phyloP scores from a whole-genome alignment of 306 rosid species.

The Spatholobus suberectus region DNA sequence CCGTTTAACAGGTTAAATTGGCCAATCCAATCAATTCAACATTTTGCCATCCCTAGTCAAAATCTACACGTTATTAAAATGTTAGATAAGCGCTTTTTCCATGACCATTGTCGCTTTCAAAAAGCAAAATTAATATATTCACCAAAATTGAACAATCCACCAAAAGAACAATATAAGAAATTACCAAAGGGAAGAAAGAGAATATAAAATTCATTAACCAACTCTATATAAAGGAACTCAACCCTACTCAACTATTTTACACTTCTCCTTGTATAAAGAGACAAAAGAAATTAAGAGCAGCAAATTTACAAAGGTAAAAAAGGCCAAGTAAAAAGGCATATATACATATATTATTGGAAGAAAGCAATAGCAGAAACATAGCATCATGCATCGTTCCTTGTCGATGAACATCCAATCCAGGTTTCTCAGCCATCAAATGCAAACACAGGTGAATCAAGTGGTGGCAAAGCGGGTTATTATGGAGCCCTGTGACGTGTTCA shows the following conservation, averaged over 20 bases:
- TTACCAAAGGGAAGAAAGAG: neutral
- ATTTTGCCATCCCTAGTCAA: too few species aligned
- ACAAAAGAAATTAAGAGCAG: neutral
- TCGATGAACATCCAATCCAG: constrained; percentile 33
- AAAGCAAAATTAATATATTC: neutral
- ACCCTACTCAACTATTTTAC: too few species aligned
- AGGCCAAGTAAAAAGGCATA: too few species aligned
- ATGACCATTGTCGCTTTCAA: neutral
- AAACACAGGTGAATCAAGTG: neutral
- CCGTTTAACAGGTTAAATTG: too few species aligned
- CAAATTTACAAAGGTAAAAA: too few species aligned
- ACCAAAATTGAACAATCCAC: neutral
- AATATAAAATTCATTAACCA: neutral
- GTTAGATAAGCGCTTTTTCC: neutral
- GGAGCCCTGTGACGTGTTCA: constrained; percentile 64
- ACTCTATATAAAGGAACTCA: neutral
- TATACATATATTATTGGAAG: too few species aligned
- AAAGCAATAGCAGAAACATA: neutral
- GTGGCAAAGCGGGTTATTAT: constrained; percentile 2
- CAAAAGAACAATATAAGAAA: neutral
- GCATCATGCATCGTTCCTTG: constrained; percentile 40
- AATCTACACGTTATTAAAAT: neutral
- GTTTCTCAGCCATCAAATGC: constrained; percentile 36
- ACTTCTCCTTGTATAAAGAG: too few species aligned
- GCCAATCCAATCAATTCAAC: too few species aligned